Conservation (phyloP, 2,329 filamentous ascomycete genomes). For the Lasiodiplodia sp. region DNA sequence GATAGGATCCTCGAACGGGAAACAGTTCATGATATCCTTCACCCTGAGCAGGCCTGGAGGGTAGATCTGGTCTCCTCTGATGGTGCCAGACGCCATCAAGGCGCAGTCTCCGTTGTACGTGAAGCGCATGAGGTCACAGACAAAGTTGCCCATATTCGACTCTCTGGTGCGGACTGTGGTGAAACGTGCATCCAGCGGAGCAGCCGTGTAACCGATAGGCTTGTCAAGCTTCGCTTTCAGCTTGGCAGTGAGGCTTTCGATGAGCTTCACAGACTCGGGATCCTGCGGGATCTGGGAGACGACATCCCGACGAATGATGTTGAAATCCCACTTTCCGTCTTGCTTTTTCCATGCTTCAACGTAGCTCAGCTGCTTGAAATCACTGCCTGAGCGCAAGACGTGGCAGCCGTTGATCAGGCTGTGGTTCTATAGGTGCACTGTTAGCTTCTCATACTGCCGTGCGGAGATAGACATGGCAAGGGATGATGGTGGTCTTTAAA, state of each 20-base stretch:
- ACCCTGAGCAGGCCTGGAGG: conserved; percentile 78
- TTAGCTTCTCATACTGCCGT: neutral
- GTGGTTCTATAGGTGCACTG: conserved; percentile 53
- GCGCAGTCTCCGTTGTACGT: conserved; percentile 83
- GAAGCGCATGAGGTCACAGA: conserved; percentile 88
- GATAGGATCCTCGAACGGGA: conserved; percentile 90
- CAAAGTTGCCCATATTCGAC: conserved; percentile 88
- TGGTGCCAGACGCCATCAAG: conserved; percentile 85
- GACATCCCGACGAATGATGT: conserved; percentile 77
- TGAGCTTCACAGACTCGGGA: conserved; percentile 64
- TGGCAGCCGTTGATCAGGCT: conserved; percentile 79
- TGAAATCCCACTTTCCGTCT: conserved; percentile 73
- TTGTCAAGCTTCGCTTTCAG: conserved; percentile 81
- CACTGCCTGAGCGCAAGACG: conserved; percentile 84
- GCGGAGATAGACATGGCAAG: neutral
- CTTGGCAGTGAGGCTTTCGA: conserved; percentile 73
- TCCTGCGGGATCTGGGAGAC: conserved; percentile 73
- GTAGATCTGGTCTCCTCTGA: conserved; percentile 88
- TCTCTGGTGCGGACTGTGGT: conserved; percentile 79
- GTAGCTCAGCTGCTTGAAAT: conserved; percentile 93
- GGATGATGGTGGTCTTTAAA: neutral
- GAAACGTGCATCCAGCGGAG: conserved; percentile 85
- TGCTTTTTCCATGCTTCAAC: conserved; percentile 74
- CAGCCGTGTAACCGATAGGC: conserved; percentile 81
- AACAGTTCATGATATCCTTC: conserved; percentile 86